These are phyloP conservation scores for Entophlyctis luteolus DNA, from an alignment of 192 early-diverging fungal species.

Conservation along the genomic window DNA sequence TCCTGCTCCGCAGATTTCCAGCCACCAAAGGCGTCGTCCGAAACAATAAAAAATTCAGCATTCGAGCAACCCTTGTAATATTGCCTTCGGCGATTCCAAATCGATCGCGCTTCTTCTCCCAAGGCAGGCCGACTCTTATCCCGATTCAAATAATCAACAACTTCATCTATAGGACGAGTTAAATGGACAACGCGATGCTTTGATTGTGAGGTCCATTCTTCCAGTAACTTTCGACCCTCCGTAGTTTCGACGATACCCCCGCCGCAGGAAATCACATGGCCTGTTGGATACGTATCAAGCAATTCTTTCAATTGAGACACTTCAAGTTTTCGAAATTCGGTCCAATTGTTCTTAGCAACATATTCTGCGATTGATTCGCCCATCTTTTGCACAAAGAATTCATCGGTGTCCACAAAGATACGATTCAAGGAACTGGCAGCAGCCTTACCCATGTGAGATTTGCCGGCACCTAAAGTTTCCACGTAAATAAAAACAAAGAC, in stretches of 20 bases:
- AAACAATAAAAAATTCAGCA: slow-evolving; percentile 75
- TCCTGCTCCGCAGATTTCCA: slow-evolving; percentile 77
- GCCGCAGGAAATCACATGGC: slow-evolving; percentile 82
- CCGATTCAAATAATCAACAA: slow-evolving; percentile 70
- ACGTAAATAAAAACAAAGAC: neutral
- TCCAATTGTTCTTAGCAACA: slow-evolving; percentile 76
- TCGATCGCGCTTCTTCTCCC: slow-evolving; percentile 71
- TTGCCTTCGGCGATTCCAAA: slow-evolving; percentile 72
- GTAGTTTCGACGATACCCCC: slow-evolving; percentile 90
- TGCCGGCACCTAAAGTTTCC: slow-evolving; percentile 62
- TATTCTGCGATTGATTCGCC: slow-evolving; percentile 75
- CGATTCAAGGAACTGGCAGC: slow-evolving; percentile 65
- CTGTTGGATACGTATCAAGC: slow-evolving; percentile 54
- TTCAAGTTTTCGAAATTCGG: slow-evolving; percentile 82
- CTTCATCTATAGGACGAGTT: slow-evolving; percentile 72
- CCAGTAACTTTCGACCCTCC: slow-evolving; percentile 63
- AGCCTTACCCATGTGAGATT: slow-evolving; percentile 77
- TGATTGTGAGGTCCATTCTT: slow-evolving; percentile 46
- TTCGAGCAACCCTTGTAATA: slow-evolving; percentile 78
- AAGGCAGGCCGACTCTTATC: slow-evolving; percentile 84
- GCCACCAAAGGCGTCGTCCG: slow-evolving; percentile 41
- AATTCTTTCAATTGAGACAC: slow-evolving; percentile 58
- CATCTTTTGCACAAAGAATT: slow-evolving; percentile 66
- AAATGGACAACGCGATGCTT: slow-evolving; percentile 71
- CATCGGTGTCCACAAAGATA: slow-evolving; percentile 86